Evolutionary conservation across 2,329 filamentous ascomycete species (phyloP), one percentile per base, ranked within the genome.

Genomic region (Epichloe coenophiala): DNA sequence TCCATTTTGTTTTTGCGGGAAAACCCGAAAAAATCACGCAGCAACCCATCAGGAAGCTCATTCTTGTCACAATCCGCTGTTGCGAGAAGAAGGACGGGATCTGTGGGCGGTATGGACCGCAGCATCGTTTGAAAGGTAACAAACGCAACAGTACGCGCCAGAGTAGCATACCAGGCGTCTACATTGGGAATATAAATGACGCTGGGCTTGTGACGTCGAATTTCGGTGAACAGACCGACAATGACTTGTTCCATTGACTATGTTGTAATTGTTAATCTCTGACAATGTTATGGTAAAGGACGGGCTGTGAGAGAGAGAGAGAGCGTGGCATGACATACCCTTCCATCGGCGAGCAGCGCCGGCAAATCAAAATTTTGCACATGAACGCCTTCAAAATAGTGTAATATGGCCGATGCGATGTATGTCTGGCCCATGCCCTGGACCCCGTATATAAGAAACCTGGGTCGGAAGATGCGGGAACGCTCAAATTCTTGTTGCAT

Each of bases 391-490:
- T 98, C 93, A 50, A 98, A 84, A 62, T 95, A 83, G 65, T 95
- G 88, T 56, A 97, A 71, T 48, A 97, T 71, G 5, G 91, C 93
- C 45, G 84, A 83, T 33, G 88, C 83, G 39, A 98, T 73, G 60
- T 98, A 96, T 46, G 83, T 80, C 63, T 98, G 94, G 1, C 94
- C 93, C 91, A 97, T 97, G 9, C 93, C 93, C 43, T 81, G 74
- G 9, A 75, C 65, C n/a, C 93, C 93, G 41, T 81, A 78, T 51
- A 98, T 84, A 33, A 98, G 76, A 49, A 97, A 74, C 43, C 93
- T 78, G 8, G 93, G 94, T 17, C 93, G 79, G 71, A 95, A 98
- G 23, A 96, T 79, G 38, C 91, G 82, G 21, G 87, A 86, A 47
- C 80, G 83, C 60, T 97, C 90, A 64, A 98, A 97, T 57, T 89